Conservation (phyloP, 139 green algal genomes). For the Chlamydomonas applanata region DNA sequence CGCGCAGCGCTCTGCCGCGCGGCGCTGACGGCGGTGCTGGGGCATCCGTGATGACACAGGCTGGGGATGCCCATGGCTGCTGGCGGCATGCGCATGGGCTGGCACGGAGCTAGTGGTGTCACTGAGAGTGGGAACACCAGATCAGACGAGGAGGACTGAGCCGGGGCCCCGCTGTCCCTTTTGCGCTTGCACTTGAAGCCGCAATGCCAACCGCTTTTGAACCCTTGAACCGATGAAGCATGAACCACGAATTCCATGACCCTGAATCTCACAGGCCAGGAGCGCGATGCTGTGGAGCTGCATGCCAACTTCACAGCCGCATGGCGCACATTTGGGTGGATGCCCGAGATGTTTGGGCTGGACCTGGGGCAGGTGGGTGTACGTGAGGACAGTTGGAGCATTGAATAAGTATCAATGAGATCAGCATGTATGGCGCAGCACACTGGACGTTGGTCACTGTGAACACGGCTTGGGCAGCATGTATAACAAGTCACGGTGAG, state of each 20-base stretch:
- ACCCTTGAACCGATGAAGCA: too few relatives aligned
- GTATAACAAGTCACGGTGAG: too few relatives aligned
- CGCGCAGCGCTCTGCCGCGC: too few relatives aligned
- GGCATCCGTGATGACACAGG: not conserved
- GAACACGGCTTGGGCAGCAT: not conserved
- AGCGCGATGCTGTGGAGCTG: conserved; percentile 52
- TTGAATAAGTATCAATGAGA: too few relatives aligned
- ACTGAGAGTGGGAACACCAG: too few relatives aligned
- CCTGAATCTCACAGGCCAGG: conserved; percentile 49
- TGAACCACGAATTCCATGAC: not conserved
- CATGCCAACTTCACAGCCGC: conserved; percentile 70
- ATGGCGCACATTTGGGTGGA: conserved; percentile 70
- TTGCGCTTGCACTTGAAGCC: too few relatives aligned
- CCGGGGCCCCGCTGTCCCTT: too few relatives aligned
- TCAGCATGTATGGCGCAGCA: not conserved
- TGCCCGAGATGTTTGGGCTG: conserved; percentile 82
- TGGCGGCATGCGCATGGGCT: too few relatives aligned
- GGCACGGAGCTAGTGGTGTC: too few relatives aligned
- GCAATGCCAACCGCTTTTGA: too few relatives aligned
- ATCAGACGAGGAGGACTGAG: too few relatives aligned
- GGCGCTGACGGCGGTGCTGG: not conserved
- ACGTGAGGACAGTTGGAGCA: not conserved
- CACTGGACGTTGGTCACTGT: not conserved
- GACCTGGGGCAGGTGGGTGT: conserved; percentile 31
- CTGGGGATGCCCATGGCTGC: not conserved